Evolutionary conservation across 345 rosid species (phyloP), one percentile per base, ranked within the genome.

Genomic region (Pseudoturritis turrita): DNA sequence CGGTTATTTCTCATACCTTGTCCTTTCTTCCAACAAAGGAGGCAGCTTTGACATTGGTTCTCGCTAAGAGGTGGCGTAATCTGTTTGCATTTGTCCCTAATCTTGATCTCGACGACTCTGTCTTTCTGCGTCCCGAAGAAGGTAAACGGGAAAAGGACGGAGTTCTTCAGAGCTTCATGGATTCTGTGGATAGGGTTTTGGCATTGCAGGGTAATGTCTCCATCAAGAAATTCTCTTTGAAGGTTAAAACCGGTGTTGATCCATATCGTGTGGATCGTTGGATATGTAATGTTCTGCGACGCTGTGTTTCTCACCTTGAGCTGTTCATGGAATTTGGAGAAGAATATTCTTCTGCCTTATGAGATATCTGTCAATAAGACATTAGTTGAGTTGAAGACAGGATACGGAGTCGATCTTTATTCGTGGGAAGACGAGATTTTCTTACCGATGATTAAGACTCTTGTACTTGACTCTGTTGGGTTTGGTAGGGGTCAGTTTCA

Each of bases 401-500:
- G 69, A 29, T n/a, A 31, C 31, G 46, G 54, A 51, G 26, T 31
- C 15, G 70, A 72, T 62, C 70, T 72, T 43, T 15, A 51, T 17
- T 19, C n/a, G 28, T 62, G 76, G 76, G 37, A 62, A 36, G 70
- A 52, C 8, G 55, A 62, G 12, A 41, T 62, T 25, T 72, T 10
- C 23, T 61, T 71, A 19, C 75, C 75, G 1, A 50, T 39, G 43
- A 68, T 71, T 14, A 71, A 61, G 62, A 11, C 18, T 26, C 75
- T 71, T 50, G 25, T 12, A 17, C 52, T 71, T 51, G 53, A 51
- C 31, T 39, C 61, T 3, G 68, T 61, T 71, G 44, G 17, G 12
- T 60, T 71, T 50, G 68, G 35, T 61, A 61, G 44, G 7, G 69
- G 76, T 40, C 76, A 62, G 76, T 72, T 72, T 62, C 62, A 52